A percentile compares a stretch with the other conserved stretches of the same genome.
Conservation (phyloP, 306 rosid genomes). For the Medicago arabica region DNA sequence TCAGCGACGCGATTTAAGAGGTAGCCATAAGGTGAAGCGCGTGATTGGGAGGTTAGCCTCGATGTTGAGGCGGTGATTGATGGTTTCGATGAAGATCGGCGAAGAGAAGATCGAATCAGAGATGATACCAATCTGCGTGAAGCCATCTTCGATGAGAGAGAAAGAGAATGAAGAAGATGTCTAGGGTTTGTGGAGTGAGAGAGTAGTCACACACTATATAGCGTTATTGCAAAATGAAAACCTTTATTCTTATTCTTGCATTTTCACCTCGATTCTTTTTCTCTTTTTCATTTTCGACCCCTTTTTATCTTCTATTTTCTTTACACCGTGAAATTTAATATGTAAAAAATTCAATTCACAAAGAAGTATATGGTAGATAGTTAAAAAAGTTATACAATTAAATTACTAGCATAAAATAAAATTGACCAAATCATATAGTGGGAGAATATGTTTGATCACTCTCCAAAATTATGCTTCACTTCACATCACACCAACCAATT, state of each 20-base stretch:
- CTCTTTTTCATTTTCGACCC: neutral
- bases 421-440: neutral
- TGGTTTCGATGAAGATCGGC: constrained; percentile 69
- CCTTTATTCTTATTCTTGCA: neutral
- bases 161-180: constrained; percentile 36
- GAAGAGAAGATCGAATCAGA: constrained; percentile 73
- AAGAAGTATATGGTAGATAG: neutral
- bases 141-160: constrained; percentile 66
- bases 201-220: constrained; percentile 39
- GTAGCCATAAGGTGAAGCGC: constrained; percentile 73
- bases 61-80: constrained; percentile 58
- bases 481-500: constrained; percentile 27
- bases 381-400: neutral
- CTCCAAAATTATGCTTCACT: neutral
- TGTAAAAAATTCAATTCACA: neutral
- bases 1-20: constrained; percentile 68
- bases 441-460: neutral
- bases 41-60: constrained; percentile 52
- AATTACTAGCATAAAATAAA: neutral
- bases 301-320: neutral
- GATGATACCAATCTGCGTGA: constrained; percentile 79
- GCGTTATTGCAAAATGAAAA: constrained; percentile 1
- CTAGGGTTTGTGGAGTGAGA: constrained; percentile 64
- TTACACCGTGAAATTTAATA: neutral
- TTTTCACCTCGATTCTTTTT: constrained; percentile 25